phyloP scores from a whole-genome alignment of 768 basidiomycete genomes.

The Kwoniella shandongensis region DNA sequence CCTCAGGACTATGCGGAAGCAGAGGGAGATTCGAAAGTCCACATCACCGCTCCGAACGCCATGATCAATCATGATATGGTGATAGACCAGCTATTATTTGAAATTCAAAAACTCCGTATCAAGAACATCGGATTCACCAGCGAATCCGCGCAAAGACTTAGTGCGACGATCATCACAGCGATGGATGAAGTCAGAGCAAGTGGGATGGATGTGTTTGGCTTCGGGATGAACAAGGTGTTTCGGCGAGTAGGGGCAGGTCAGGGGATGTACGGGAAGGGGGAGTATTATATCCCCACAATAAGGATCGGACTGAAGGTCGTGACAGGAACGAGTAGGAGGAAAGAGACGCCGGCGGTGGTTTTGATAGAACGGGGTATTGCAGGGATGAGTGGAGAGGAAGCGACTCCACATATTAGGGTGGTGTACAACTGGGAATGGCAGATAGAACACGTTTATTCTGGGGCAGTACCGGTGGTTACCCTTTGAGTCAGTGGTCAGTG shows the following conservation, averaged over 20 bases:
- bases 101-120: neutral
- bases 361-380: constrained; percentile 15
- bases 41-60: neutral
- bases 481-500: neutral
- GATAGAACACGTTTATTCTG: constrained; percentile 29
- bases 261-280: too few species aligned
- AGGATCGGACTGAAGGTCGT: constrained; percentile 10
- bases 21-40: constrained; percentile 1
- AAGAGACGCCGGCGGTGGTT: constrained; percentile 14
- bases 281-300: neutral
- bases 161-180: neutral
- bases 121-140: neutral
- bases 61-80: neutral
- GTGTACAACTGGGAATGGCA: constrained; percentile 32
- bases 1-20: neutral
- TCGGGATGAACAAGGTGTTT: constrained; percentile 13
- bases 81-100: neutral
- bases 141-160: neutral
- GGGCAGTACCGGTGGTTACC: constrained; percentile 8
- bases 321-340: neutral
- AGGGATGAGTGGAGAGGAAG: constrained; percentile 2
- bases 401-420: constrained; percentile 8
- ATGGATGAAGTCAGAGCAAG: neutral
- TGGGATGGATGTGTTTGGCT: constrained; percentile 6
- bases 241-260: neutral